Conservation (phyloP, 768 basidiomycete genomes). For the Trametes sanguinea region DNA sequence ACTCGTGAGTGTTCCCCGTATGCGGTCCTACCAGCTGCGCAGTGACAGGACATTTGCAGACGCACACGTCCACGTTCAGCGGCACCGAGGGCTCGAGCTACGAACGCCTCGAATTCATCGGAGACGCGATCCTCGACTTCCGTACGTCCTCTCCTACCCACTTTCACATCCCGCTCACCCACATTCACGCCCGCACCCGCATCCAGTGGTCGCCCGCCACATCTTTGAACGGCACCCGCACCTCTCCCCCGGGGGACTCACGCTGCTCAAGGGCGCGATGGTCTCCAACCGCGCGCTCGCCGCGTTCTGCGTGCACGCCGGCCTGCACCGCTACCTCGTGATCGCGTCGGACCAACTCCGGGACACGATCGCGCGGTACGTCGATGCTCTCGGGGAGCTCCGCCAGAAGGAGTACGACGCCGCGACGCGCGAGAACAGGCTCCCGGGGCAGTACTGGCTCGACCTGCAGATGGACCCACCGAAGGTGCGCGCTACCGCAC, state of each 20-base stretch:
- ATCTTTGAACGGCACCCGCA: slow-evolving; percentile 64
- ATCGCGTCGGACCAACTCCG: slow-evolving; percentile 57
- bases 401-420: slow-evolving; percentile 47
- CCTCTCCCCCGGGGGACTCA: slow-evolving; percentile 75
- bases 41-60: slow-evolving; percentile 41
- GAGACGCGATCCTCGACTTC: slow-evolving; percentile 85
- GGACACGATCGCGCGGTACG: slow-evolving; percentile 55
- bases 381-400: slow-evolving; percentile 45
- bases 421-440: slow-evolving; percentile 50
- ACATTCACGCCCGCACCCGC: slow-evolving; percentile 6
- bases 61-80: slow-evolving; percentile 61
- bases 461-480: slow-evolving; percentile 63
- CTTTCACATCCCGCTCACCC: background rate
- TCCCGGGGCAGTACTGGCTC: slow-evolving; percentile 75
- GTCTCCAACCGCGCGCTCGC: slow-evolving; percentile 80
- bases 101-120: slow-evolving; percentile 82
- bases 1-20: slow-evolving; percentile 50
- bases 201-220: slow-evolving; percentile 69
- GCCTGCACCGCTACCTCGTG: slow-evolving; percentile 62
- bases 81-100: slow-evolving; percentile 45
- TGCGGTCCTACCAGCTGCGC: background rate
- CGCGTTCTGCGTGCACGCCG: slow-evolving; percentile 70
- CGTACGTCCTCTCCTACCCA: slow-evolving; percentile 45
- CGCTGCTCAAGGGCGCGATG: slow-evolving; percentile 82
- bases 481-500: slow-evolving; percentile 50